Percentiles rank a stretch among this genome's conserved stretches.
phyloP scores from a whole-genome alignment of 2,329 filamentous ascomycete genomes.

The Ceratocystis albifundus region DNA sequence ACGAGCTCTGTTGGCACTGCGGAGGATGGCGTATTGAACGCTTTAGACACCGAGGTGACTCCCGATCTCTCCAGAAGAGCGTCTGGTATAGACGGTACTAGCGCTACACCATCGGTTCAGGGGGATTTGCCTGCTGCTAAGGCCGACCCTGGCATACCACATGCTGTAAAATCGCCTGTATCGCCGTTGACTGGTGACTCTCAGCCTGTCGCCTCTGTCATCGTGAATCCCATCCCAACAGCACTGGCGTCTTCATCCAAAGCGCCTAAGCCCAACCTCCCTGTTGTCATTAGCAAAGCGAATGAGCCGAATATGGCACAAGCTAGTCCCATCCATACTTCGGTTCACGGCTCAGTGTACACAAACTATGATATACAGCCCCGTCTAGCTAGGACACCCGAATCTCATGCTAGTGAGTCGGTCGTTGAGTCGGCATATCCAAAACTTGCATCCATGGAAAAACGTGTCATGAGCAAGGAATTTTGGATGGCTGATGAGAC shows the following conservation, averaged over 20 bases:
- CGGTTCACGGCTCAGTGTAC: conserved; percentile 46
- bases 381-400: conserved; percentile 41
- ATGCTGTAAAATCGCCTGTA: conserved; percentile 32
- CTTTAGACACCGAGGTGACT: neutral
- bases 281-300: conserved; percentile 44
- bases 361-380: conserved; percentile 41
- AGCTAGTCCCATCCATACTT: conserved; percentile 43
- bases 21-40: neutral
- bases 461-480: conserved; percentile 82
- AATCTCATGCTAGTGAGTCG: conserved; percentile 42
- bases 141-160: neutral
- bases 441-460: conserved; percentile 60
- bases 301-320: conserved; percentile 45
- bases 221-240: conserved; percentile 21
- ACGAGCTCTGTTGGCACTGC: neutral
- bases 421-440: conserved; percentile 49
- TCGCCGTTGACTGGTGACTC: conserved; percentile 26
- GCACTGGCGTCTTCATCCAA: conserved; percentile 31
- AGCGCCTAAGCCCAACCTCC: conserved; percentile 34
- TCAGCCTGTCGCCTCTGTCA: neutral
- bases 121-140: neutral
- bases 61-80: conserved; percentile 1
- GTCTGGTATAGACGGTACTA: conserved; percentile 5
- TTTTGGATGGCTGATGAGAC: conserved; percentile 99
- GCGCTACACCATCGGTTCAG: neutral